phyloP scores from a whole-genome alignment of 2,329 filamentous ascomycete species.

The Calycina marina region DNA sequence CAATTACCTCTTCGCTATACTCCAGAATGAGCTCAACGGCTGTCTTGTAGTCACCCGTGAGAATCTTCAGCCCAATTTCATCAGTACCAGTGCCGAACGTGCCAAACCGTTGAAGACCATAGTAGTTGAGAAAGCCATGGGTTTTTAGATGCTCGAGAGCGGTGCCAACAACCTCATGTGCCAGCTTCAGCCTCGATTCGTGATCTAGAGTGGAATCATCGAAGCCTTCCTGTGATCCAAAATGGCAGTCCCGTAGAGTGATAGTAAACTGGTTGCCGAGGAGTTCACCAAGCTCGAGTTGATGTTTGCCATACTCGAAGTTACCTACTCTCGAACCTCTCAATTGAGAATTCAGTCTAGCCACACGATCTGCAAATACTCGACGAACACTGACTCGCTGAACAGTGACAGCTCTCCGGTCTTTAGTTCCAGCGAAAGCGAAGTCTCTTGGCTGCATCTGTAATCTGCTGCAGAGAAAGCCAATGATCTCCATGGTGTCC shows the following conservation, averaged over 20 bases:
- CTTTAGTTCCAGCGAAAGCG: constrained; percentile 59
- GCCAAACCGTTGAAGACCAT: constrained; percentile 91
- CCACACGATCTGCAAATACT: constrained; percentile 46
- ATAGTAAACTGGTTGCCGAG: constrained; percentile 87
- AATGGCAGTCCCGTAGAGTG: constrained; percentile 71
- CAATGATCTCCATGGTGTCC: constrained; percentile 46
- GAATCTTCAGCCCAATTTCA: constrained; percentile 67
- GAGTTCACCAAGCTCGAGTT: constrained; percentile 71
- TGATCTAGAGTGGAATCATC: constrained; percentile 31
- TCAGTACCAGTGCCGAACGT: constrained; percentile 80
- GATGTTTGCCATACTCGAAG: constrained; percentile 59
- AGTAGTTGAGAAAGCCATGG: constrained; percentile 92
- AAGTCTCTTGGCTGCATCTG: constrained; percentile 45
- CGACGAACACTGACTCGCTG: constrained; percentile 50
- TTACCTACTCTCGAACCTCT: constrained; percentile 56
- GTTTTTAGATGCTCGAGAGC: constrained; percentile 53
- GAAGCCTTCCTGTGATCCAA: constrained; percentile 24
- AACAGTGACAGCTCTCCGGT: constrained; percentile 52
- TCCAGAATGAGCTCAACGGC: constrained; percentile 66
- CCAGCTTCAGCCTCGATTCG: constrained; percentile 30
- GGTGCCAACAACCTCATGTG: constrained; percentile 34
- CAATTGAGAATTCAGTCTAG: constrained; percentile 46
- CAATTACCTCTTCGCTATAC: constrained; percentile 49
- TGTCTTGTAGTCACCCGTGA: constrained; percentile 66
- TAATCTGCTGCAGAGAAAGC: constrained; percentile 41